Conservation (phyloP, 176 grass and related monocot genomes). For the Bromus sterilis region DNA sequence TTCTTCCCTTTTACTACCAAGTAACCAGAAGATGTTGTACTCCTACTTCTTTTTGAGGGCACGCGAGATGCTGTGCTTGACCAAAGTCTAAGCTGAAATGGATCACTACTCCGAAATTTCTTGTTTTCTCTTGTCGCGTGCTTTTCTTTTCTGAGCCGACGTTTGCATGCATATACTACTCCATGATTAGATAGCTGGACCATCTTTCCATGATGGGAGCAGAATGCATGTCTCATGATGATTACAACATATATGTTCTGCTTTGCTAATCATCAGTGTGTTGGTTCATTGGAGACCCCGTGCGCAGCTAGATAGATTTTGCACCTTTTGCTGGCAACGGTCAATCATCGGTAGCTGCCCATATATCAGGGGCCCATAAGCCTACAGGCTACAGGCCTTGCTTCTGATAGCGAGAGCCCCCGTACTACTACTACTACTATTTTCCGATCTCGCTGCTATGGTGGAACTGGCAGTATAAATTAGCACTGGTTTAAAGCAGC, state of each 20-base stretch:
- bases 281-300: constrained; percentile 26
- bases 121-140: background rate
- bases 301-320: constrained; percentile 44
- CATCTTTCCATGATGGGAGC: background rate
- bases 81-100: constrained; percentile 41
- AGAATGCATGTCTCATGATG: background rate
- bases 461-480: too few species aligned
- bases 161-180: background rate
- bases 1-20: constrained; percentile 33
- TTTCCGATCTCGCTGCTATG: too few species aligned
- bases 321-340: constrained; percentile 27
- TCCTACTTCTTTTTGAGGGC: constrained; percentile 46
- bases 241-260: constrained; percentile 4
- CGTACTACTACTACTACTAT: too few species aligned
- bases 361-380: constrained; percentile 10
- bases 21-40: constrained; percentile 35
- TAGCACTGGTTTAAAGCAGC: background rate
- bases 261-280: constrained; percentile 22
- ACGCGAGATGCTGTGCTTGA: constrained; percentile 44
- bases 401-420: background rate
- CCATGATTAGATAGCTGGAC: background rate
- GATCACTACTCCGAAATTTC: background rate
- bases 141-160: background rate
- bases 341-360: constrained; percentile 43
- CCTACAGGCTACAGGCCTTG: background rate